These are phyloP conservation scores for Zhuliangozyma blackwelliae DNA, from an alignment of 1,139 yeast species.

Conservation along the genomic window DNA sequence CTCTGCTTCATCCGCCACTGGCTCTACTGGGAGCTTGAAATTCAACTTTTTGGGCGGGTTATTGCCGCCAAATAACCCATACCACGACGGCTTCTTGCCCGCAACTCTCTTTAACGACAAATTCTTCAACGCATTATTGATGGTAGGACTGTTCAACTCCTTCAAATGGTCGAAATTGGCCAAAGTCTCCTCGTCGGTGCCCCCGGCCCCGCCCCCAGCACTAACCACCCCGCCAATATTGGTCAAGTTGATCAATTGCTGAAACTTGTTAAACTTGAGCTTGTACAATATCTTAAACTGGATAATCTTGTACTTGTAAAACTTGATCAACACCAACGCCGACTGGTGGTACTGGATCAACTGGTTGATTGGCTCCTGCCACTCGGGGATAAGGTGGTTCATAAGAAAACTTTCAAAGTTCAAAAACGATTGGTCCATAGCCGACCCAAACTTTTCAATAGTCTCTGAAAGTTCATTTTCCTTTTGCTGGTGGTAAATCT, in stretches of 20 bases:
- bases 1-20: neutral
- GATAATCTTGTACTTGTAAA: constrained; percentile 43
- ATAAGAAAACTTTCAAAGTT: constrained; percentile 37
- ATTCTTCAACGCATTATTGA: constrained; percentile 32
- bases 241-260: constrained; percentile 31
- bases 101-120: constrained; percentile 17
- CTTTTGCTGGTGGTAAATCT: constrained; percentile 29
- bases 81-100: constrained; percentile 36
- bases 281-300: constrained; percentile 41
- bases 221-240: constrained; percentile 11
- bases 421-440: constrained; percentile 39
- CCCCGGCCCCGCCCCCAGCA: constrained; percentile 3
- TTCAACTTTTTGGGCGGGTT: constrained; percentile 15
- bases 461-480: constrained; percentile 27
- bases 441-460: constrained; percentile 45
- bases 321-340: constrained; percentile 36
- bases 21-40: constrained; percentile 10
- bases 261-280: constrained; percentile 37
- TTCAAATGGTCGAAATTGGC: constrained; percentile 24
- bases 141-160: constrained; percentile 39
- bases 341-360: constrained; percentile 36
- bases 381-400: constrained; percentile 34
- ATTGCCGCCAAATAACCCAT: constrained; percentile 44
- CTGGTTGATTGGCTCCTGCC: constrained; percentile 47
- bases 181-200: constrained; percentile 6